Base-by-base conservation (phyloP, 805 yeast species). In the Spathaspora girioi region DNA sequence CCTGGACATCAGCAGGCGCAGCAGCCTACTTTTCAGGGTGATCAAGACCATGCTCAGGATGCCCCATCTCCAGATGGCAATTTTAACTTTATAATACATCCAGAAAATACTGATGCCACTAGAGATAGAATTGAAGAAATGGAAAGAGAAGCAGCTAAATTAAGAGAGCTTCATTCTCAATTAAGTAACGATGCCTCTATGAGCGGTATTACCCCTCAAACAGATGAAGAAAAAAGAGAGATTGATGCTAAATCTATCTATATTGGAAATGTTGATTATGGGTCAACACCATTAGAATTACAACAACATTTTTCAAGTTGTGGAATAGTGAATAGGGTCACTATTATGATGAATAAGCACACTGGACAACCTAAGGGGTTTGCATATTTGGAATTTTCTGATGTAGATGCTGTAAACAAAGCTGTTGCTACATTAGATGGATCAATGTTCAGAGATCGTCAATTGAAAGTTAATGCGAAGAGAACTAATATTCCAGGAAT, bases 331-430 rank as follows among this genome's bases (percentile, higher is more conserved):
- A 84, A 87, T 62, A 78, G 96, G 59, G 90, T 89, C 32, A 89
- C 94, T 2, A 89, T 90, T 45, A 69, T 86, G 65, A 74, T 80
- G 51, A 88, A 89, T 69, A 86, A 84, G 66, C 68, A 71, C 59
- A 83, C 94, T 0, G 96, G 96, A 6, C 85, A 80, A 55, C 94
- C 97, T 43, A 86, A 86, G 67, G 97, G 97, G 1, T 89, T 78
- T 69, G 96, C 96, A 1, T 90, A 89, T 66, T 78, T 90, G 55
- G 97, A 90, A 65, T 90, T 89, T 62, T 79, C 83, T n/a, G 87
- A 80, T 60, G 78, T 81, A 11, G 75, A 77, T n/a, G 75, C 78
- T 11, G 91, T 88, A 6, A 72, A 79, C 17, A 75, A 78, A 54
- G 96, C 96, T 1, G 73, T 89, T 42, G 70, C 66, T 7, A 71